A percentile compares a stretch with the other conserved stretches of the same genome.
Evolutionary conservation across 345 rosid species (phyloP).

Genomic region (Sonneratia alba): DNA sequence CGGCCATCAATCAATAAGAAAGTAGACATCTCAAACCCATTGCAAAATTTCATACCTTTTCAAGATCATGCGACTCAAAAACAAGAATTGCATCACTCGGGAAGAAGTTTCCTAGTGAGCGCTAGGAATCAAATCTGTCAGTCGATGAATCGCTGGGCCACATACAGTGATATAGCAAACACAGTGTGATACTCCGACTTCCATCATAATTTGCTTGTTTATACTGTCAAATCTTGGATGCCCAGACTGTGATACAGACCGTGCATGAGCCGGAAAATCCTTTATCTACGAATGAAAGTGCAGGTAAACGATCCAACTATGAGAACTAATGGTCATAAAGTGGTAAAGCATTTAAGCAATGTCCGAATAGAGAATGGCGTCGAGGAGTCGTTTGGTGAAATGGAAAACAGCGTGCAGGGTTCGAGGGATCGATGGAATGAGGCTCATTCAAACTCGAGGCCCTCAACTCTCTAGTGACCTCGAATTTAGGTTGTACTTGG

Average conservation of each 20-base stretch:
- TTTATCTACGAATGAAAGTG: neutral
- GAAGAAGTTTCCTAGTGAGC: neutral
- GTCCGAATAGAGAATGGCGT: conserved; percentile 27
- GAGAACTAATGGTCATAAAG: no score
- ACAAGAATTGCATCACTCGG: neutral
- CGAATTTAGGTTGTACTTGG: no score
- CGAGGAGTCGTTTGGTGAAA: conserved; percentile 20
- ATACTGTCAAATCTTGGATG: conserved; percentile 73
- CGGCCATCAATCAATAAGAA: neutral
- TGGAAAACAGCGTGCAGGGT: conserved; percentile 48
- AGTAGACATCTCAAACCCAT: neutral
- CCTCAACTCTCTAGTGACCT: no score
- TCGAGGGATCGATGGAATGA: conserved; percentile 51
- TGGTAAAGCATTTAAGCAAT: neutral
- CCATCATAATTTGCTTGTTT: conserved; percentile 17
- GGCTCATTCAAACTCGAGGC: neutral
- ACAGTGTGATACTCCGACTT: neutral
- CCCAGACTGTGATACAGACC: conserved; percentile 76
- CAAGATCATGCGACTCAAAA: neutral
- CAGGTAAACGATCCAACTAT: neutral
- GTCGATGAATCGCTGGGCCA: neutral
- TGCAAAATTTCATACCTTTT: neutral
- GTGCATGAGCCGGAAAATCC: conserved; percentile 32
- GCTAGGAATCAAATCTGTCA: neutral
- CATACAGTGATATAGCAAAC: neutral